Conservation (phyloP, 106 monocot genomes). For the Allium sativum region DNA sequence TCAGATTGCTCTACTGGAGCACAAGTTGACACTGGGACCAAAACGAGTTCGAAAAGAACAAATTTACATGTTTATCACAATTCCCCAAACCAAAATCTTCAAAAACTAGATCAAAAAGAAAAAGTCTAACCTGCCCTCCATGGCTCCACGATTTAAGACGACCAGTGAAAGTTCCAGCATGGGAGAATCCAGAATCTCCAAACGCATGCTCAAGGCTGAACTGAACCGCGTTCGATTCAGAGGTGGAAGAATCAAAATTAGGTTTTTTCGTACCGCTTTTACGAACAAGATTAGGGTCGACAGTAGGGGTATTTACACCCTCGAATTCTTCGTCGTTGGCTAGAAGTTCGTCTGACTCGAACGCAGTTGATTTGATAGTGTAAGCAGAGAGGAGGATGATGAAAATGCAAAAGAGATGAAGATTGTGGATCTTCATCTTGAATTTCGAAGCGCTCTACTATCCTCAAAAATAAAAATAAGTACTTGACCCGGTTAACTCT, state of each 20-base stretch:
- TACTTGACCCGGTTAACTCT: too few species aligned
- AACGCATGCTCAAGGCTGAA: slow-evolving; percentile 81
- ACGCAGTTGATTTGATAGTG: not conserved
- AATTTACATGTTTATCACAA: not conserved
- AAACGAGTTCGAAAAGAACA: not conserved
- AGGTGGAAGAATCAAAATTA: slow-evolving; percentile 17
- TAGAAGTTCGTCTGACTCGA: slow-evolving; percentile 5
- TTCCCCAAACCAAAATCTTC: not conserved
- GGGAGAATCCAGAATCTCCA: slow-evolving; percentile 39
- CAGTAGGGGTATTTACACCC: slow-evolving; percentile 24
- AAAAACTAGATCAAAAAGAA: not conserved
- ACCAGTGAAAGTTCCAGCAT: slow-evolving; percentile 84
- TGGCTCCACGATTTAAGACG: slow-evolving; percentile 68
- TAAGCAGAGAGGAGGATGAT: not conserved
- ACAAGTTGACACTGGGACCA: too few species aligned
- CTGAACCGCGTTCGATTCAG: slow-evolving; percentile 61
- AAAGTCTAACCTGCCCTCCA: slow-evolving; percentile 35
- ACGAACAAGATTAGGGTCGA: not conserved
- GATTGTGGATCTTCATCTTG: not conserved
- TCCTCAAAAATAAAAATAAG: too few species aligned
- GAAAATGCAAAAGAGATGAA: not conserved
- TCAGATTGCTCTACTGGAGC: too few species aligned
- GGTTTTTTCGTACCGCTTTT: not conserved
- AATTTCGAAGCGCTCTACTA: too few species aligned
- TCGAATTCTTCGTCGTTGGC: slow-evolving; percentile 19